Evolutionary conservation across 2,329 filamentous ascomycete species (phyloP).

Genomic region (Hymenoscyphus linearis): DNA sequence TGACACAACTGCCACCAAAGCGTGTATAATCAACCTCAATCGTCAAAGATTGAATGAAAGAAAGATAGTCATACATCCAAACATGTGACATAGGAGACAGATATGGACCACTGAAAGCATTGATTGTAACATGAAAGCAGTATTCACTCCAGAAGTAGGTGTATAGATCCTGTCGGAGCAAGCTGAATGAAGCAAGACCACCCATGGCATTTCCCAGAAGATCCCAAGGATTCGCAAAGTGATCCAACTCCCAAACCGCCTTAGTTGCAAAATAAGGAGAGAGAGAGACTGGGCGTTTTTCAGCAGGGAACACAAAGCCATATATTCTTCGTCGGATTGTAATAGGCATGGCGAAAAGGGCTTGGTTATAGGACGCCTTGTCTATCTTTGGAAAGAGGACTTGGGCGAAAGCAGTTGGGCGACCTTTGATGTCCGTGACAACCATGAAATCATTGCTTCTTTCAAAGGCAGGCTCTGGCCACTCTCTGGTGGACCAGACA

Average conservation of each 20-base stretch:
- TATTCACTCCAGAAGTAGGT: conserved; percentile 31
- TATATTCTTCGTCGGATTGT: conserved; percentile 26
- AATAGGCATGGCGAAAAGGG: conserved; percentile 17
- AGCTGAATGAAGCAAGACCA: conserved; percentile 16
- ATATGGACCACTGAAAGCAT: conserved; percentile 20
- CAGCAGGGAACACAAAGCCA: conserved; percentile 21
- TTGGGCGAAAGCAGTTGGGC: neutral
- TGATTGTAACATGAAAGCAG: conserved; percentile 30
- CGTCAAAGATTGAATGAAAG: conserved; percentile 27
- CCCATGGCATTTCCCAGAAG: conserved; percentile 24
- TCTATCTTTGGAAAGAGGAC: neutral
- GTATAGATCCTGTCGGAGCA: conserved; percentile 27
- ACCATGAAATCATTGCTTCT: conserved; percentile 14
- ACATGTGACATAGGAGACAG: conserved; percentile 26
- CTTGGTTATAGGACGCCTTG: neutral
- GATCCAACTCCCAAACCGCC: conserved; percentile 19
- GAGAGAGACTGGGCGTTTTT: conserved; percentile 22
- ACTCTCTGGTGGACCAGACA: neutral
- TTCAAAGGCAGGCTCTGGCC: conserved; percentile 8
- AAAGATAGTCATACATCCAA: conserved; percentile 23
- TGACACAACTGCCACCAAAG: conserved; percentile 22
- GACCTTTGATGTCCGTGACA: neutral
- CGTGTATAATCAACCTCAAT: conserved; percentile 31
- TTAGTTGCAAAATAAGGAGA: conserved; percentile 24
- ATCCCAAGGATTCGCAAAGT: conserved; percentile 26